These are phyloP conservation scores for Exsudoporus floridanus DNA, from an alignment of 1,284 basidiomycete species.

Conservation along the genomic window DNA sequence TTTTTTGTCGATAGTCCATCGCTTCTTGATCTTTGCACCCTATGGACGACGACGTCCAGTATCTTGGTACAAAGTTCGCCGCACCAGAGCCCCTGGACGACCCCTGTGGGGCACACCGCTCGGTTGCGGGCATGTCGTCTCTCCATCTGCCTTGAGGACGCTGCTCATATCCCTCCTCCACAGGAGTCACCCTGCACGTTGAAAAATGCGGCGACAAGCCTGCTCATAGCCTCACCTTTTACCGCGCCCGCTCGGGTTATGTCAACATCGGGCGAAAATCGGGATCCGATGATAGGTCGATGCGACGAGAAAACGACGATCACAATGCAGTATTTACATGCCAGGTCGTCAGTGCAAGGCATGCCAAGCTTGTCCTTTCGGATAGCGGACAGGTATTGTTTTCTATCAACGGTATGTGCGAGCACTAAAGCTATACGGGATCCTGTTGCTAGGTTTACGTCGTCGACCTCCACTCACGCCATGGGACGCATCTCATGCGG, in stretches of 20 bases:
- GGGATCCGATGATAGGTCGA: conserved; percentile 35
- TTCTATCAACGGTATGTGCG: not conserved
- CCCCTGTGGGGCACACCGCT: conserved; percentile 18
- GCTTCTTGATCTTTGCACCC: not conserved
- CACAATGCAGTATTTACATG: conserved; percentile 35
- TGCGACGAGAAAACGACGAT: conserved; percentile 38
- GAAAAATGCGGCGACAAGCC: conserved; percentile 34
- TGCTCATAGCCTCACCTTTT: conserved; percentile 30
- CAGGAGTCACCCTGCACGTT: conserved; percentile 32
- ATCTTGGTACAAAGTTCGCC: conserved; percentile 32
- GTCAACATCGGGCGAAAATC: conserved; percentile 38
- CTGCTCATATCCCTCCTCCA: conserved; percentile 11
- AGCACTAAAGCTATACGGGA: conserved; percentile 12
- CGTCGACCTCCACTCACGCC: conserved; percentile 35
- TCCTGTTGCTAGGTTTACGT: conserved; percentile 29
- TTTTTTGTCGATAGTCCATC: not conserved
- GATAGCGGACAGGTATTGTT: conserved; percentile 32
- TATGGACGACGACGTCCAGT: conserved; percentile 39
- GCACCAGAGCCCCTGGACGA: conserved; percentile 8
- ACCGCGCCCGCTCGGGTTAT: conserved; percentile 25
- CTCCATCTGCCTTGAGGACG: conserved; percentile 2
- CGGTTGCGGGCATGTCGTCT: conserved; percentile 27
- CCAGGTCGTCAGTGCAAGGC: conserved; percentile 36
- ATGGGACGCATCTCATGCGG: conserved; percentile 31
- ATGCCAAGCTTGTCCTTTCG: conserved; percentile 35